A percentile compares a stretch with the other conserved stretches of the same genome.
These are phyloP conservation scores for Talaromyces verruculosus DNA, from an alignment of 2,329 filamentous ascomycete genomes.

Conservation along the genomic window DNA sequence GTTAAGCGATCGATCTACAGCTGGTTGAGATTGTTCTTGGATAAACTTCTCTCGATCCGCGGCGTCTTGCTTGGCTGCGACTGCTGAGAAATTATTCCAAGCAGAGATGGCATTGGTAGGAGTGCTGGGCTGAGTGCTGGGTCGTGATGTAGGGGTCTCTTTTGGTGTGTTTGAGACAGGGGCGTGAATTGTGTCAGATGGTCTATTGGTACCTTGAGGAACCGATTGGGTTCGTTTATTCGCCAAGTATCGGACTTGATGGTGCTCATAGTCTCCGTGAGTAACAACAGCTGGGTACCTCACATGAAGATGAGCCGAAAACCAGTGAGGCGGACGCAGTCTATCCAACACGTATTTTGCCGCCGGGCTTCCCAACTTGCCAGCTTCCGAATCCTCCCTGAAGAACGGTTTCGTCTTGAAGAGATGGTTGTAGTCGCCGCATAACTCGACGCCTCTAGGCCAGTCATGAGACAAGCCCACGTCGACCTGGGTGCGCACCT, in stretches of 20 bases:
- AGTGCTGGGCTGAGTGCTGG: not conserved
- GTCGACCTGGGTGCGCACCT: conserved; percentile 83
- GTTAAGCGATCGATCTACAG: conserved; percentile 1
- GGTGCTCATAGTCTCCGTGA: conserved; percentile 40
- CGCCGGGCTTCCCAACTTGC: conserved; percentile 75
- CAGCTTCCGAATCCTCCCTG: conserved; percentile 69
- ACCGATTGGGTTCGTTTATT: not conserved
- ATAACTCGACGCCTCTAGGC: conserved; percentile 79
- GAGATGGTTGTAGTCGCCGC: conserved; percentile 67
- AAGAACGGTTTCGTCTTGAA: conserved; percentile 76
- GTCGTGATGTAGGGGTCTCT: not conserved
- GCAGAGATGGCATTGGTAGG: conserved; percentile 29
- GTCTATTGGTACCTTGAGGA: conserved; percentile 6
- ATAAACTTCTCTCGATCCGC: conserved; percentile 34
- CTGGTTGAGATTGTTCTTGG: conserved; percentile 24
- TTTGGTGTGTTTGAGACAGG: not conserved
- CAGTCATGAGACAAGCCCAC: conserved; percentile 94
- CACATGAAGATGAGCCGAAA: conserved; percentile 88
- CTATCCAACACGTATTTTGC: conserved; percentile 78
- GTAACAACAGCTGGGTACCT: conserved; percentile 70
- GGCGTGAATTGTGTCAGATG: not conserved
- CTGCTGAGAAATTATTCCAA: conserved; percentile 41
- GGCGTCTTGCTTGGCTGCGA: conserved; percentile 36
- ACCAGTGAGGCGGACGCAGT: conserved; percentile 83
- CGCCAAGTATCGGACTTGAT: not conserved